A percentile compares a stretch with the other conserved stretches of the same genome.
These are phyloP conservation scores for Boletus smithii DNA, from an alignment of 1,284 basidiomycete genomes.

Conservation along the genomic window DNA sequence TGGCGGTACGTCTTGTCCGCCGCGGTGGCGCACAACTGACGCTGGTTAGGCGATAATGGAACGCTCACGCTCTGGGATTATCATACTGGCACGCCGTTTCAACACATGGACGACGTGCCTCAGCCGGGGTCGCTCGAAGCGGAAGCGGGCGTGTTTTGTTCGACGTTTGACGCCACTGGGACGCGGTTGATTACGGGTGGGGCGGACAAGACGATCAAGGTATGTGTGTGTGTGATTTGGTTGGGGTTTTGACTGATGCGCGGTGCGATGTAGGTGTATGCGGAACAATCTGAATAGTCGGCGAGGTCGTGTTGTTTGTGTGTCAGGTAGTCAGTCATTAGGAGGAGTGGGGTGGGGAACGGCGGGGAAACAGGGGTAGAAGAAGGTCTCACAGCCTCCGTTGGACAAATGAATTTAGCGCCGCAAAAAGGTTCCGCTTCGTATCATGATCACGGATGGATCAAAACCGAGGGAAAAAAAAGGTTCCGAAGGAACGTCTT, in stretches of 20 bases:
- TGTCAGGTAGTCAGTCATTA: no score
- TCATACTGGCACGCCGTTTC: slow-evolving; percentile 91
- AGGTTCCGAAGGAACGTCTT: no score
- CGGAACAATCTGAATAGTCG: slow-evolving; percentile 40
- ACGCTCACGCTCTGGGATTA: slow-evolving; percentile 92
- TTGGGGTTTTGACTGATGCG: background rate
- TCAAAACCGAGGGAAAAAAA: no score
- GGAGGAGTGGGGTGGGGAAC: no score
- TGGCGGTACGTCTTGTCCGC: slow-evolving; percentile 55
- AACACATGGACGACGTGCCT: slow-evolving; percentile 89
- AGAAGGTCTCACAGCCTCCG: no score
- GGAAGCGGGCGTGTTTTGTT: slow-evolving; percentile 93
- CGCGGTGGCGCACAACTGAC: background rate
- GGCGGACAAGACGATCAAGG: slow-evolving; percentile 98
- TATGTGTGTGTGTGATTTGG: slow-evolving; percentile 26
- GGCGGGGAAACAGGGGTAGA: no score
- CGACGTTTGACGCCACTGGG: slow-evolving; percentile 94
- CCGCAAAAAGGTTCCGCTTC: background rate
- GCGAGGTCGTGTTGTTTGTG: background rate
- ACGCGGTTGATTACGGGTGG: slow-evolving; percentile 94
- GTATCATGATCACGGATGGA: no score
- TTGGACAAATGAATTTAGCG: background rate
- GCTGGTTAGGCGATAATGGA: slow-evolving; percentile 78
- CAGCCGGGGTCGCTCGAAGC: slow-evolving; percentile 97
- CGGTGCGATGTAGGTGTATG: slow-evolving; percentile 40